Base-by-base conservation (phyloP, 1,284 basidiomycete genomes). In the Quambalaria eucalypti region DNA sequence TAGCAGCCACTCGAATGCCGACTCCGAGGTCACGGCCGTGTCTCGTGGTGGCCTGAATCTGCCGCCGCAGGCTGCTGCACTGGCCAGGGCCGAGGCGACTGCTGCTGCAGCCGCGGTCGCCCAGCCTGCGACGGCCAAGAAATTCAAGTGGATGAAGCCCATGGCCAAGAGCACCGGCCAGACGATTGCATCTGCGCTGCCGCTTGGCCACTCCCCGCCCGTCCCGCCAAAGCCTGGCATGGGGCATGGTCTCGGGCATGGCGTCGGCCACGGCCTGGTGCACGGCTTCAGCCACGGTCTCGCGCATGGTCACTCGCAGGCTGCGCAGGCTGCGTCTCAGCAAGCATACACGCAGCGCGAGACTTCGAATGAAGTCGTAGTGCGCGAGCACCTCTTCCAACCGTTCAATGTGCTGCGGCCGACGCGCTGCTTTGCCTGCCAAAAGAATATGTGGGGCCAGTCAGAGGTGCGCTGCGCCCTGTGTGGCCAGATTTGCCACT, bases 391-490 rank as follows among this genome's bases (percentile, higher is more conserved):
- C 76, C 82, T 82, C 57, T 97, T 97, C 81, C 87, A 91, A 74
- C 89, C 88, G 60, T 81, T 90, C 69, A 93, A 86, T 70, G 84
- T 91, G 23, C 80, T 98, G 59, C 83, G 91, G 30, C 88, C 95
- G 55, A 86, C 88, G 16, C 82, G 89, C 46, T 98, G 93, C 74
- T 91, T 97, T 71, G 86, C 93, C 55, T 98, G 93, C 74, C 86
- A 86, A 38, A 95, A 97, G 73, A 98, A 96, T 80, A 86, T 98
- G 85, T 98, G 92, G 91, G 93, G 93, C 4, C 85, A 92, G 36
- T 89, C 91, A 52, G 81, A 82, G 76, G 81, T 90, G 56, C 85
- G 88, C 30, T 98, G 93, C 74, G 82, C 85, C 59, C 55, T 65
- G 12, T 73, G 71, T 46, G 57, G 62, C 16, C 66, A 67, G 36